phyloP scores from a whole-genome alignment of 2,329 filamentous ascomycete species.

The Coniella vitis region DNA sequence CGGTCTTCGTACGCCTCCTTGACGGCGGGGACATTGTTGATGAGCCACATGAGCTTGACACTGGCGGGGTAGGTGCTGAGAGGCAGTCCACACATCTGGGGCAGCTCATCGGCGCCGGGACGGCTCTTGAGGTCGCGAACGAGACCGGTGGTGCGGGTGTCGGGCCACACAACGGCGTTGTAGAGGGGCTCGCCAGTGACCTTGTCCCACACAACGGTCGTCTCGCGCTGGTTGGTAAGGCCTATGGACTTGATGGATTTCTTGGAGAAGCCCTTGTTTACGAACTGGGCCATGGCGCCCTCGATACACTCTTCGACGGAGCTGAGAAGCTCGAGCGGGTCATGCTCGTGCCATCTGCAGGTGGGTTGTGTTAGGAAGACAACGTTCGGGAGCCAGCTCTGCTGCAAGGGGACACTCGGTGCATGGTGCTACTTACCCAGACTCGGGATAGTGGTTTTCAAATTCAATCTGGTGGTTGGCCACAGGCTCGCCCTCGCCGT shows the following conservation, averaged over 20 bases:
- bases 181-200: slow-evolving; percentile 72
- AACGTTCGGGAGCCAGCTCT: slow-evolving; percentile 5
- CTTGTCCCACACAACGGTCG: slow-evolving; percentile 77
- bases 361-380: not conserved
- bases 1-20: slow-evolving; percentile 69
- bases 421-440: slow-evolving; percentile 56
- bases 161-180: slow-evolving; percentile 86
- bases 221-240: slow-evolving; percentile 88
- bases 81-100: slow-evolving; percentile 69
- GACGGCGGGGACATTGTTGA: slow-evolving; percentile 64
- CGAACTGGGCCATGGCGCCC: slow-evolving; percentile 64
- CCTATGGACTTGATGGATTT: slow-evolving; percentile 70
- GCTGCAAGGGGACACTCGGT: slow-evolving; percentile 1
- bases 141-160: slow-evolving; percentile 67
- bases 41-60: slow-evolving; percentile 77
- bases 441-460: slow-evolving; percentile 73
- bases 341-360: slow-evolving; percentile 80
- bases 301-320: slow-evolving; percentile 78
- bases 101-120: slow-evolving; percentile 61
- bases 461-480: slow-evolving; percentile 85
- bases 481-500: slow-evolving; percentile 68
- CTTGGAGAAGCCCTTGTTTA: slow-evolving; percentile 58
- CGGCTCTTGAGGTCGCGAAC: slow-evolving; percentile 69
- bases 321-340: slow-evolving; percentile 67
- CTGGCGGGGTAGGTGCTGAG: slow-evolving; percentile 85